Base-by-base conservation (phyloP, 2,329 filamentous ascomycete species). In the Colletotrichum sp. region DNA sequence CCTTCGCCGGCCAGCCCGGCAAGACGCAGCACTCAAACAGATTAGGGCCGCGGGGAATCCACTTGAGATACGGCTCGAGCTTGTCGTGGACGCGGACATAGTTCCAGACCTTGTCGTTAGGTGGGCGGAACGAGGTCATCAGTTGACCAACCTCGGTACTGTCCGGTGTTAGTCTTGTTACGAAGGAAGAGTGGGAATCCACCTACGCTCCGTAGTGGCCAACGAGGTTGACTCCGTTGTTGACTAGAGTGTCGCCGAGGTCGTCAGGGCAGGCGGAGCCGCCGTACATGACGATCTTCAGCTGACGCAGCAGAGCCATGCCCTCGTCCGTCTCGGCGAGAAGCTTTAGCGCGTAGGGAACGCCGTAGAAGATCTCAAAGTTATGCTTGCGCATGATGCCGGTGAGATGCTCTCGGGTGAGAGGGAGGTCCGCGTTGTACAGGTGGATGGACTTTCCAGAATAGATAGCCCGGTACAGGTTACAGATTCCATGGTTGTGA, bases 301-400 rank as follows among this genome's bases (percentile, higher is more conserved):
- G 84, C 28, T 83, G 82, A 1, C 82, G 81, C 18, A 93, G 81
- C 3, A 83, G 83, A 1, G 83, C 79, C 16, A 92, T 86, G 0
- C 92, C 93, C 21, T 89, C 86, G 1, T 89, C 84, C 0, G 88
- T 87, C 80, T 94, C 93, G 1, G 89, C 88, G 2, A 94, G 85
- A 0, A 94, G 83, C 79, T 94, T 93, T 21, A 94, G 81, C 0
- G 90, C 89, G 77, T 93, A 94, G 0, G 93, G 92, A 0, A 94
- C 92, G 4, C 87, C 88, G 72, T 92, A 89, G 36, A 94, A 89
- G 24, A 90, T 88, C 69, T 93, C 87, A 1, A 90, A 86, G 21
- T 86, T 77, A 72, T 87, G 80, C 9, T 80, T 81, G 9, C 82
- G 78, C 78, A 92, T 85, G 13, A 87, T 87, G 7, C 83, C 80